These are phyloP conservation scores for Chytridiales sp. DNA, from an alignment of 371 early-diverging fungal genomes.

Conservation along the genomic window DNA sequence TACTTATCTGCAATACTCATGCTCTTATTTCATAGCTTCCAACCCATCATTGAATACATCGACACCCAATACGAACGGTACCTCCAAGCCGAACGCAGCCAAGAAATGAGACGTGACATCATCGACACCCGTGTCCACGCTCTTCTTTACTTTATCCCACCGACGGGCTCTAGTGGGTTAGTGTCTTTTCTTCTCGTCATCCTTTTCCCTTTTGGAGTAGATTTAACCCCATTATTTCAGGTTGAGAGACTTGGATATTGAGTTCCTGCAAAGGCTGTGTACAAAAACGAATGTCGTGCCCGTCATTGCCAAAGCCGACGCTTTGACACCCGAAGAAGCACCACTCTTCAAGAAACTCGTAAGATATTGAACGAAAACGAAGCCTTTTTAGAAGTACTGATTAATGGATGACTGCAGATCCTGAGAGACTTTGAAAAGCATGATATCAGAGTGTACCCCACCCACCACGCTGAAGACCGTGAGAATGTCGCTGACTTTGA, in stretches of 20 bases:
- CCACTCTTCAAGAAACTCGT: conserved; percentile 49
- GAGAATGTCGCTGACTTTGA: conserved; percentile 58
- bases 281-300: conserved; percentile 61
- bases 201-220: not conserved
- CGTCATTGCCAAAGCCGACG: conserved; percentile 67
- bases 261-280: conserved; percentile 48
- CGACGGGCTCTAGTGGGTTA: conserved; percentile 42
- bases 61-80: conserved; percentile 52
- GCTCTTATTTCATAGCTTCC: conserved; percentile 30
- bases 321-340: conserved; percentile 59
- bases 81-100: conserved; percentile 45
- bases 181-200: conserved; percentile 1
- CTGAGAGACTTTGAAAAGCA: conserved; percentile 43
- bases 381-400: conserved; percentile 32
- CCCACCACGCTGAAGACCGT: conserved; percentile 54
- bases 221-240: conserved; percentile 22
- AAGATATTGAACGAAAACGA: conserved; percentile 1
- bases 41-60: conserved; percentile 57
- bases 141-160: conserved; percentile 59
- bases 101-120: conserved; percentile 67
- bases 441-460: conserved; percentile 52
- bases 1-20: not conserved
- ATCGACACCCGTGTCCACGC: conserved; percentile 60
- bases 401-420: conserved; percentile 5
- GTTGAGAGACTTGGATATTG: conserved; percentile 66